Conservation (phyloP, 257 asterid species). For the Nicotiana benthamiana region DNA sequence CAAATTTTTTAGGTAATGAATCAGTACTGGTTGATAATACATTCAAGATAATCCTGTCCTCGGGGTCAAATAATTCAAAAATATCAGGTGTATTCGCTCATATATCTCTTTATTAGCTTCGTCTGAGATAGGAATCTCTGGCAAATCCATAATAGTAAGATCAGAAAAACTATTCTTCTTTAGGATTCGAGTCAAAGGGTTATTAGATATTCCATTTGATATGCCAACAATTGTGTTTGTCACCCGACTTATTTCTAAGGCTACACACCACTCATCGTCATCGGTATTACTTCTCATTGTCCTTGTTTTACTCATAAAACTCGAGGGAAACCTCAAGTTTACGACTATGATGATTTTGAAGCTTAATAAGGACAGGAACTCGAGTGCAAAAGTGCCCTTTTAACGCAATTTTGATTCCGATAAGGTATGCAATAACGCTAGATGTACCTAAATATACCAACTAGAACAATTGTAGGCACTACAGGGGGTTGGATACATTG, state of each 20-base stretch:
- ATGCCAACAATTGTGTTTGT: background rate
- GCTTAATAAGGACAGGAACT: background rate
- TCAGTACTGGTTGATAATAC: background rate
- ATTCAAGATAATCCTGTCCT: background rate
- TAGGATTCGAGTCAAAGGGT: background rate
- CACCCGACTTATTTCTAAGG: background rate
- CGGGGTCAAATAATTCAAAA: background rate
- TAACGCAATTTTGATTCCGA: background rate
- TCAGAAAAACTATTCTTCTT: background rate
- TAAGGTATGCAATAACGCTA: too few relatives aligned
- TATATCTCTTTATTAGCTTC: background rate
- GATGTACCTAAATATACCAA: too few relatives aligned
- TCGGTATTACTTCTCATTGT: background rate
- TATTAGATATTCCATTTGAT: background rate
- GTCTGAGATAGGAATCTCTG: background rate
- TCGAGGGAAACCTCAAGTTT: background rate
- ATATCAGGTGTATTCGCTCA: background rate
- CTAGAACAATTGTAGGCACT: too few relatives aligned
- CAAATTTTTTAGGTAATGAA: background rate
- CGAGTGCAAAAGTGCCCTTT: background rate
- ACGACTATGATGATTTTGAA: background rate
- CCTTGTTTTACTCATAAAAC: background rate
- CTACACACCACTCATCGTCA: background rate
- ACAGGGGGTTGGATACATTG: too few relatives aligned
- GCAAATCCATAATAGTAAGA: background rate